These are phyloP conservation scores for Obelidium mucronatum DNA, from an alignment of 192 early-diverging fungal genomes.

Conservation along the genomic window DNA sequence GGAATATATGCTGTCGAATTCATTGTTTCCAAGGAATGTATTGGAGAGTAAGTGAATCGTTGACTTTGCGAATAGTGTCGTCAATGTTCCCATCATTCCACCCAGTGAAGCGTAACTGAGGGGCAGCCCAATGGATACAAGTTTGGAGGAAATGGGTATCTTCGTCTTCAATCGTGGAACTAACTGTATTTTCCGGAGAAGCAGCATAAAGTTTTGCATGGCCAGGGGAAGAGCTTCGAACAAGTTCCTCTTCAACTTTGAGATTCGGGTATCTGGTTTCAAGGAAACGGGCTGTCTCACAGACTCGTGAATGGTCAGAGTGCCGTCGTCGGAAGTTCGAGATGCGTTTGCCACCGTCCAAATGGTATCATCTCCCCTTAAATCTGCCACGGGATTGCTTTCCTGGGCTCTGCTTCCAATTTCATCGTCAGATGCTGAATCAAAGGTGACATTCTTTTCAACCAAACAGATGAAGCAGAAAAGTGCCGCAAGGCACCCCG, in stretches of 20 bases:
- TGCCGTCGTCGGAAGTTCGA: no score
- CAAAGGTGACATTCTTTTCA: slow-evolving; percentile 59
- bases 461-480: slow-evolving; percentile 66
- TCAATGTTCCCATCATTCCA: slow-evolving; percentile 78
- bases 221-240: slow-evolving; percentile 3
- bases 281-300: no score
- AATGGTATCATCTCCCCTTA: no score
- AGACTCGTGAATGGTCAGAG: no score
- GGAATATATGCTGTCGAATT: slow-evolving; percentile 69
- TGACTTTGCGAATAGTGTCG: slow-evolving; percentile 85
- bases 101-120: slow-evolving; percentile 77
- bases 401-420: no score
- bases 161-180: slow-evolving; percentile 54
- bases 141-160: slow-evolving; percentile 51
- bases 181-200: slow-evolving; percentile 20
- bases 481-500: slow-evolving; percentile 56
- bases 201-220: not conserved
- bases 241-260: slow-evolving; percentile 11
- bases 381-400: no score
- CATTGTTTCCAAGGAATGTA: slow-evolving; percentile 73
- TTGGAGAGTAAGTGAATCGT: slow-evolving; percentile 74
- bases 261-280: no score
- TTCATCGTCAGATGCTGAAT: no score
- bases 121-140: slow-evolving; percentile 68
- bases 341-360: no score